A percentile compares a stretch with the other conserved stretches of the same genome.
Evolutionary conservation across 306 rosid genomes (phyloP).

Genomic region (Medicago truncatula): DNA sequence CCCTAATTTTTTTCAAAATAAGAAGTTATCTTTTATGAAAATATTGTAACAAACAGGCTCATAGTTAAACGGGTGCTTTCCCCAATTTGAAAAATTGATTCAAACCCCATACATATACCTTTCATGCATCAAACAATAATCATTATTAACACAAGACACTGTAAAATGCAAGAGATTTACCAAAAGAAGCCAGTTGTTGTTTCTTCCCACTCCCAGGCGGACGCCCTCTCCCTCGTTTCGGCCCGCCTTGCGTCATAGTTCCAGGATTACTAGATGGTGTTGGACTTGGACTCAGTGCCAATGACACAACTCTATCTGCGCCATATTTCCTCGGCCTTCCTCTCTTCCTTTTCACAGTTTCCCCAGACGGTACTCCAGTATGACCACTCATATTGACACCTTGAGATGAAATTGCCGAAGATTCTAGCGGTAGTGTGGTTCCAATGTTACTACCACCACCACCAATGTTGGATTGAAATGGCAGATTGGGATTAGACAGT

Average conservation of each 20-base stretch:
- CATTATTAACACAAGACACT: conserved; percentile 23
- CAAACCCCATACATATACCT: conserved; percentile 25
- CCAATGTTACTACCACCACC: conserved; percentile 64
- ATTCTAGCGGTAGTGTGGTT: conserved; percentile 67
- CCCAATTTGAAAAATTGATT: conserved; percentile 4
- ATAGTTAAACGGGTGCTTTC: not conserved
- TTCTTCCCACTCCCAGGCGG: conserved; percentile 93
- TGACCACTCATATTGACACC: conserved; percentile 74
- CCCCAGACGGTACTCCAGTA: conserved; percentile 58
- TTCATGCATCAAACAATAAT: conserved; percentile 27
- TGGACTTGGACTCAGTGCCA: conserved; percentile 76
- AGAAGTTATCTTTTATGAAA: not conserved
- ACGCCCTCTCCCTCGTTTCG: conserved; percentile 85
- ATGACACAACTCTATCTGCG: conserved; percentile 79
- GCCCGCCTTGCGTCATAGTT: conserved; percentile 44
- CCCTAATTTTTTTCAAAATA: not conserved
- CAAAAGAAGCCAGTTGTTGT: conserved; percentile 79
- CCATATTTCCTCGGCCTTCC: conserved; percentile 98
- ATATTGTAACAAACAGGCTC: not conserved
- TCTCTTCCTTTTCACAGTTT: conserved; percentile 79
- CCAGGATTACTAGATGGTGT: conserved; percentile 59
- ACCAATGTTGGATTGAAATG: conserved; percentile 68
- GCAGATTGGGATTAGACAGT: conserved; percentile 60
- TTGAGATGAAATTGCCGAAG: conserved; percentile 66
- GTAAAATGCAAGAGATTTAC: conserved; percentile 51